These are phyloP conservation scores for Apiospora phragmitis DNA, from an alignment of 2,329 filamentous ascomycete species.

Conservation along the genomic window DNA sequence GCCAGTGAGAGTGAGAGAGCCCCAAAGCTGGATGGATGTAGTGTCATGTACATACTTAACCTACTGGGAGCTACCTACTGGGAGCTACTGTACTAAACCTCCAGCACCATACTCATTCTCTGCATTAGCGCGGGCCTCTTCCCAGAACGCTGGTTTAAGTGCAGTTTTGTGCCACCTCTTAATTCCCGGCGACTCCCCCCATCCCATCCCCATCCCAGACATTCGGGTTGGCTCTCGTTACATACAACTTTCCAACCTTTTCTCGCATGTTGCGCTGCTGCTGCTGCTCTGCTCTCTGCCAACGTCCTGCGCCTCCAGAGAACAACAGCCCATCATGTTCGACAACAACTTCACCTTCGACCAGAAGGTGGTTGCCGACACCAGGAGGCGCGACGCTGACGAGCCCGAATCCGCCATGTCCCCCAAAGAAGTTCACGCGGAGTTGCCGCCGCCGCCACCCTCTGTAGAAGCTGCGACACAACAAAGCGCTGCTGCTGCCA, in stretches of 20 bases:
- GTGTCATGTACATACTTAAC: not conserved
- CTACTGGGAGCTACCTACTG: not conserved
- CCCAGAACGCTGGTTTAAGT: not conserved
- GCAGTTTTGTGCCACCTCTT: conserved; percentile 6
- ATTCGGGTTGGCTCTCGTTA: conserved; percentile 6
- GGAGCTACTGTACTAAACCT: not conserved
- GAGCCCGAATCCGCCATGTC: conserved; percentile 20
- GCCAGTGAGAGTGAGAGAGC: not conserved
- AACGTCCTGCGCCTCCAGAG: conserved; percentile 1
- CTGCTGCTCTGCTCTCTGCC: conserved; percentile 6
- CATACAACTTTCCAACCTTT: conserved; percentile 2
- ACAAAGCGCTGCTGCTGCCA: not conserved
- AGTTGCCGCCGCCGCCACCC: conserved; percentile 4
- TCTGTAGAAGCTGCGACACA: conserved; percentile 1
- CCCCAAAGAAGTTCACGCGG: conserved; percentile 15
- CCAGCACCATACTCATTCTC: conserved; percentile 6
- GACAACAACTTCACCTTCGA: conserved; percentile 23
- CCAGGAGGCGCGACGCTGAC: conserved; percentile 14
- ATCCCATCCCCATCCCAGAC: conserved; percentile 8
- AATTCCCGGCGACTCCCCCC: conserved; percentile 6
- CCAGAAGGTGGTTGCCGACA: conserved; percentile 16
- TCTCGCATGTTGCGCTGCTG: conserved; percentile 1
- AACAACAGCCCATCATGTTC: conserved; percentile 21
- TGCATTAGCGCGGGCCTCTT: conserved; percentile 1
- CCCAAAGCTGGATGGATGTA: not conserved